Evolutionary conservation across 345 rosid genomes (phyloP).

Genomic region (Arabis alpina): DNA sequence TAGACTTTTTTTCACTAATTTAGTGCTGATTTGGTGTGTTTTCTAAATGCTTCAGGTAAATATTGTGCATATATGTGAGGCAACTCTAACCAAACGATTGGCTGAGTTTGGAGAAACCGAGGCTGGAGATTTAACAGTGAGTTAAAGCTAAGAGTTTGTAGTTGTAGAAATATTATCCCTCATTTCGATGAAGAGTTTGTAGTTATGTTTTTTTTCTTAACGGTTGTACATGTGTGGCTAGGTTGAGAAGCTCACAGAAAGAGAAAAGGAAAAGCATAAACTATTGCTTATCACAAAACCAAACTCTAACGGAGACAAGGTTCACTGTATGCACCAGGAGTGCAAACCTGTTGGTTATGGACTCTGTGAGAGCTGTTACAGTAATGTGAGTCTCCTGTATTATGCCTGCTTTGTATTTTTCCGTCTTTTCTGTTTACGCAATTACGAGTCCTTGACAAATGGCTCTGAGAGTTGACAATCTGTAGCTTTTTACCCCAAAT

Average conservation of each 20-base stretch:
- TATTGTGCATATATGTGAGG: constrained; percentile 89
- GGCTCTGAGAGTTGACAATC: constrained; percentile 25
- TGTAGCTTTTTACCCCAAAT: constrained; percentile 6
- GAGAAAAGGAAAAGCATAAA: constrained; percentile 56
- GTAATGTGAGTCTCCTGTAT: constrained; percentile 50
- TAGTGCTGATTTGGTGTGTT: constrained; percentile 32
- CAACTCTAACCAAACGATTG: constrained; percentile 88
- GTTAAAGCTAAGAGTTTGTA: constrained; percentile 29
- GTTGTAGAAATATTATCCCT: constrained; percentile 14
- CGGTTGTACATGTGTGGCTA: constrained; percentile 36
- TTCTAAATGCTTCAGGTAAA: constrained; percentile 55
- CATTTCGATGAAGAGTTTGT: constrained; percentile 12
- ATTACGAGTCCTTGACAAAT: not conserved
- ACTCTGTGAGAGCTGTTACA: constrained; percentile 75
- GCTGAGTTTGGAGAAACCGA: constrained; percentile 86
- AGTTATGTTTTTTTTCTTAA: not conserved
- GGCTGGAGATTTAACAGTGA: constrained; percentile 84
- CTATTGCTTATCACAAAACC: constrained; percentile 39
- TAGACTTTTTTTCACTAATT: constrained; percentile 20
- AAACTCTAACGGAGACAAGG: constrained; percentile 39
- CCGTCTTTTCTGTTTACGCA: not conserved
- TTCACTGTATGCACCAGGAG: constrained; percentile 75
- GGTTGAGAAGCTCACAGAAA: constrained; percentile 73
- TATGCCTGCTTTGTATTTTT: constrained; percentile 17
- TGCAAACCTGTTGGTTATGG: constrained; percentile 57